Evolutionary conservation across 2,329 filamentous ascomycete genomes (phyloP), one percentile per base, ranked within the genome.

Genomic region (Scytalidium sp.): DNA sequence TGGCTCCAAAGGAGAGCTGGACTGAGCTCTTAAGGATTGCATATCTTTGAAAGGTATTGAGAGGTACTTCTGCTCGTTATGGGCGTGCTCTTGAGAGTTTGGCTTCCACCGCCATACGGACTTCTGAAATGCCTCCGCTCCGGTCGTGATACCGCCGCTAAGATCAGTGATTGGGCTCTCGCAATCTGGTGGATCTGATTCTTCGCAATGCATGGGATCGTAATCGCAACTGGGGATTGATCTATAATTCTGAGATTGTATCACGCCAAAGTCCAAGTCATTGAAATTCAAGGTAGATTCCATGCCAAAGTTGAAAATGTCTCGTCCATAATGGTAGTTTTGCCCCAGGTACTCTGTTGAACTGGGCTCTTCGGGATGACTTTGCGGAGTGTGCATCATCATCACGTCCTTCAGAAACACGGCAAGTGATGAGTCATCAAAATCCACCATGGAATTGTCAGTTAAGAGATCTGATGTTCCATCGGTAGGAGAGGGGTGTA

Each of bases 241-340:
- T 17, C 41, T 54, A 9, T 21, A 19, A 15, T 52, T 41, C 9
- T 51, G 43, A n/a, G 29, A 50, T 27, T 45, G 40, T n/a, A 57
- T 57, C 41, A 41, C 42, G 15, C 27, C 47, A 36, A 40, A 55
- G 41, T 57, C 55, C 20, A 44, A 19, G 25, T 57, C 51, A 21
- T 53, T 56, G 21, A 57, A 44, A 7, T 57, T 53, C 11, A 57
- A 22, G 21, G 41, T 52, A 3, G 46, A 49, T 7, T 57, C 55
- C 20, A 57, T 41, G 6, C 55, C 53, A 41, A 55, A 57, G 25
- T 45, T 40, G 36, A 57, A 54, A 13, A 57, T 36, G 46, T 57
- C 53, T 41, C 52, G 36, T 21, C 15, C 27, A 22, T 47, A 49
- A 41, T 23, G 19, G 29, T 13, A 22, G 21, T 23, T 43, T 45